Evolutionary conservation across 2,329 filamentous ascomycete species (phyloP).

Genomic region (Trichoderma semiorbis): DNA sequence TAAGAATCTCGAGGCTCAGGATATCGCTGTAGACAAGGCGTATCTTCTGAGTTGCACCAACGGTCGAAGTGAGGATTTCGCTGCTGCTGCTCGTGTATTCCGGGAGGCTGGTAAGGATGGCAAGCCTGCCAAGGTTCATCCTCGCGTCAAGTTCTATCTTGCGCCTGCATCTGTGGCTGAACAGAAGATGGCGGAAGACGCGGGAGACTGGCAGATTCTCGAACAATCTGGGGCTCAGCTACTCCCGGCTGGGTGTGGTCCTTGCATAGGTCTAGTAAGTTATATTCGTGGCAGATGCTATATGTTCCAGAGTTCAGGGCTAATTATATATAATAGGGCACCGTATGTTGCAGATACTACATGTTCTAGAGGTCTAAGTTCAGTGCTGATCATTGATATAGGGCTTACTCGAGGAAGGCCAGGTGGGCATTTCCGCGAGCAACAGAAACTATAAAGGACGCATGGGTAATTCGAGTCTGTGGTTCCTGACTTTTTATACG

Average conservation of each 20-base stretch:
- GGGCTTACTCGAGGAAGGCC: conserved; percentile 77
- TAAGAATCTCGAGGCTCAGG: conserved; percentile 64
- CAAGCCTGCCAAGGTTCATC: conserved; percentile 64
- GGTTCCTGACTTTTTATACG: neutral
- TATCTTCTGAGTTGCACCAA: conserved; percentile 84
- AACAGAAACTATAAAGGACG: conserved; percentile 92
- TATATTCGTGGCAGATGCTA: neutral
- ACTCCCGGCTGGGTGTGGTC: conserved; percentile 72
- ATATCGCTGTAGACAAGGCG: conserved; percentile 65
- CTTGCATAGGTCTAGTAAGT: conserved; percentile 71
- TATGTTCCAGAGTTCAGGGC: neutral
- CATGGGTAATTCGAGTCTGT: conserved; percentile 56
- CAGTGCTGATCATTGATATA: conserved; percentile 40
- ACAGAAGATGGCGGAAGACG: conserved; percentile 67
- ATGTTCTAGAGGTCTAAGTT: neutral
- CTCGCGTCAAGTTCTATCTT: conserved; percentile 81
- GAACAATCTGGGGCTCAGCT: conserved; percentile 73
- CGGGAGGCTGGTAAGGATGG: conserved; percentile 67
- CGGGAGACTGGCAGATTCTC: conserved; percentile 57
- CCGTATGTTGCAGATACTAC: neutral
- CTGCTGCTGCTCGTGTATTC: conserved; percentile 63
- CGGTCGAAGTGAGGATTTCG: conserved; percentile 67
- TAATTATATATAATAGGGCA: neutral
- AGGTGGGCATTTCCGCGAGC: conserved; percentile 77
- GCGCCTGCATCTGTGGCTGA: conserved; percentile 79